Evolutionary conservation across 805 yeast genomes (phyloP), one percentile per base, ranked within the genome.

Genomic region (Starmerella vaccinii): DNA sequence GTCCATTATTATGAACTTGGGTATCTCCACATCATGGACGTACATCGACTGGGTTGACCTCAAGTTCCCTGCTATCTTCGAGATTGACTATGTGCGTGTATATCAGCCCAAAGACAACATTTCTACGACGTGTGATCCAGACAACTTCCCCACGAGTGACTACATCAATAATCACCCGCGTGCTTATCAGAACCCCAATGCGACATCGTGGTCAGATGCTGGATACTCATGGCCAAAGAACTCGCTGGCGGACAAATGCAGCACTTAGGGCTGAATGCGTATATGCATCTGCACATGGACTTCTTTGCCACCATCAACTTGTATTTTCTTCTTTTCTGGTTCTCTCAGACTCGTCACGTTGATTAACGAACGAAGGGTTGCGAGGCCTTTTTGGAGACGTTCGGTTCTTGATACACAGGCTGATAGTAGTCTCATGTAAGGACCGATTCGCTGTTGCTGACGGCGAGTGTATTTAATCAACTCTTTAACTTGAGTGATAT

Each of bases 1-100:
- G 97, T 76, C 95, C 2, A 75, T 90, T 54, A 69, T 90, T 57
- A 62, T 90, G 73, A 90, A 90, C 66, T 68, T 90, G 69, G 98
- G 95, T 73, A 70, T 90, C 48, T 89, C 97, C 15, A 83, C 81
- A 61, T 83, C 80, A 53, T 90, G 97, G 97, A 85, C 92, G 7
- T 86, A 84, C 66, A 90, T 90, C 55, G 90, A 88, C 68, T 90
- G 96, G 96, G 78, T 80, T 40, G 64, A 64, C 19, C 71, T 88
- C 52, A 68, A 68, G 42, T 90, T 90, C 76, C 98, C 98, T 2
- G 76, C 76, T 13, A 73, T 76, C 1, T 72, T 89, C 80, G 71
- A 77, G 51, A 69, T 90, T 41, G 97, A 90, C 65, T 85, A 83
- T 61, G 95, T 90, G 30, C 78, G 98, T 60, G 63, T 90, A n/a